These are phyloP conservation scores for Fusarium lateritium DNA, from an alignment of 2,329 filamentous ascomycete species.

Conservation along the genomic window DNA sequence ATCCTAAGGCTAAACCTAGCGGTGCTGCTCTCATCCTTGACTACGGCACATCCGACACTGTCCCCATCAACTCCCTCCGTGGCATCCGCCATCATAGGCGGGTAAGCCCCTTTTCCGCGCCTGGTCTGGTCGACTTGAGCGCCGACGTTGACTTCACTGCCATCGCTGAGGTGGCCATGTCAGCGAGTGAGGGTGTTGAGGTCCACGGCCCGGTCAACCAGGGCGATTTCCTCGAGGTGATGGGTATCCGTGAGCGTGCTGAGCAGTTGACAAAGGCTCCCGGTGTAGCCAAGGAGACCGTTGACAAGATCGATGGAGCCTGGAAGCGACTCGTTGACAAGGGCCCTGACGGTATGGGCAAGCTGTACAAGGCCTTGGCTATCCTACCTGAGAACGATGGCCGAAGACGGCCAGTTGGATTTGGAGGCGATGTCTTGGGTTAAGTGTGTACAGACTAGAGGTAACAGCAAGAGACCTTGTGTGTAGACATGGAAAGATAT, in stretches of 20 bases:
- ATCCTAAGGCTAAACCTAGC: conserved; percentile 73
- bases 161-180: conserved; percentile 84
- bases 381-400: conserved; percentile 87
- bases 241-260: conserved; percentile 88
- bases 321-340: conserved; percentile 89
- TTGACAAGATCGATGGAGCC: conserved; percentile 76
- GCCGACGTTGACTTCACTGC: conserved; percentile 95
- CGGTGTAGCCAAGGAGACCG: conserved; percentile 61
- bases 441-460: conserved; percentile 1
- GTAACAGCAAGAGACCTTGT: conserved; percentile 9
- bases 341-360: conserved; percentile 90
- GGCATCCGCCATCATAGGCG: conserved; percentile 85
- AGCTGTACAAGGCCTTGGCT: conserved; percentile 92
- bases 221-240: conserved; percentile 80
- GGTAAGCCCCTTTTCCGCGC: conserved; percentile 83
- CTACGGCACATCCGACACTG: conserved; percentile 84
- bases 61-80: conserved; percentile 90
- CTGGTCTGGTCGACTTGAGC: conserved; percentile 88
- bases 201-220: conserved; percentile 94
- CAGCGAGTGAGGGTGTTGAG: conserved; percentile 84
- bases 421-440: conserved; percentile 78
- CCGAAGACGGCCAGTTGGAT: conserved; percentile 85
- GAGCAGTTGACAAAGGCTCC: conserved; percentile 72
- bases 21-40: conserved; percentile 96
- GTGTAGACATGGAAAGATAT: background rate